Percentiles rank a stretch among this genome's conserved stretches.
Evolutionary conservation across 2,329 filamentous ascomycete genomes (phyloP).

Genomic region (Trichoderma asperellum): DNA sequence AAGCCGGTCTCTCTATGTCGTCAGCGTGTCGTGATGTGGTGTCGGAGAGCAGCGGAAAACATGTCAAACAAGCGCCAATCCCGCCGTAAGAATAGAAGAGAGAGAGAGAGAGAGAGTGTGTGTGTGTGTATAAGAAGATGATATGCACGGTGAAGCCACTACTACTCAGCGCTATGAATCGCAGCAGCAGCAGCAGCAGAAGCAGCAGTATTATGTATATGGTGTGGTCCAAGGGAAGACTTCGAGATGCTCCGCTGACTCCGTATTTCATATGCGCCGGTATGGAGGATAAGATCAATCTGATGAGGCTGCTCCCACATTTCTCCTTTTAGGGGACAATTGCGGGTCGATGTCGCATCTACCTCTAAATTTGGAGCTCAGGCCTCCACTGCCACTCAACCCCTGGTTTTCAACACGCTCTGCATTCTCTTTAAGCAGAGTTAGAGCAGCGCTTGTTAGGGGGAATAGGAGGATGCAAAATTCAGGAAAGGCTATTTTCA

Average conservation of each 20-base stretch:
- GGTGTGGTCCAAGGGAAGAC: not conserved
- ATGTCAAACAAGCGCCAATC: constrained; percentile 20
- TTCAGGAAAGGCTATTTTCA: not conserved
- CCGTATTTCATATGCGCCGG: not conserved
- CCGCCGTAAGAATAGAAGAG: not conserved
- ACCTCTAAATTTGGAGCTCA: constrained; percentile 26
- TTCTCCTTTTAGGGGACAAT: constrained; percentile 24
- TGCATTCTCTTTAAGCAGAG: not conserved
- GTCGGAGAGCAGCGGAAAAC: constrained; percentile 3
- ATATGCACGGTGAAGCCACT: not conserved
- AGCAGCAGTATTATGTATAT: not conserved
- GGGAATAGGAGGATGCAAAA: not conserved
- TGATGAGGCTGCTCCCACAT: constrained; percentile 19
- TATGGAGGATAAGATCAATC: constrained; percentile 21
- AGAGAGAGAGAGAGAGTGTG: not conserved
- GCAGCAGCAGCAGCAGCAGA: not conserved
- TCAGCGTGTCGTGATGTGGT: constrained; percentile 21
- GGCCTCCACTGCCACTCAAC: constrained; percentile 1
- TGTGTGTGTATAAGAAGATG: not conserved
- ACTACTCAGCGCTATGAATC: not conserved
- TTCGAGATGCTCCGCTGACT: constrained; percentile 16
- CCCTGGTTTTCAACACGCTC: constrained; percentile 6
- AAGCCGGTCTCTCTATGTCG: constrained; percentile 16
- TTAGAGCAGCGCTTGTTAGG: not conserved
- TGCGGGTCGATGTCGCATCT: constrained; percentile 16